phyloP scores from a whole-genome alignment of 139 green algal genomes.

The Volvox reticuliferus region DNA sequence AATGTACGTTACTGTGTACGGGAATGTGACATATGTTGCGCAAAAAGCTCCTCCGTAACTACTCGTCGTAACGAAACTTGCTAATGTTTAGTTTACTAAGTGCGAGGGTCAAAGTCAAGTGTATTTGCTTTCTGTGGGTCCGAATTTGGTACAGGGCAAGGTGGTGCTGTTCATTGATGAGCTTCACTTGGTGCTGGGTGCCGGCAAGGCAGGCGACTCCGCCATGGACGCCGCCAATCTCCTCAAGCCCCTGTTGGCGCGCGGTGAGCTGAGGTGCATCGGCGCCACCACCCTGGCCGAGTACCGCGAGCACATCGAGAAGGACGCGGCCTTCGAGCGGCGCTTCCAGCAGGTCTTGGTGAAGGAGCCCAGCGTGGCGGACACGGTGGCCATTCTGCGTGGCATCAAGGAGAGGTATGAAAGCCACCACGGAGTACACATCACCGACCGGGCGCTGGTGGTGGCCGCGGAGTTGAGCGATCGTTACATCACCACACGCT shows the following conservation, averaged over 20 bases:
- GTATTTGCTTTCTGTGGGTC: too few relatives aligned
- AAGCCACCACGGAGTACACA: constrained; percentile 74
- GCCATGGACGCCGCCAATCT: constrained; percentile 96
- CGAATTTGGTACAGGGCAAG: constrained; percentile 49
- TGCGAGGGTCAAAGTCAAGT: too few relatives aligned
- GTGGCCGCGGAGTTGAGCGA: constrained; percentile 72
- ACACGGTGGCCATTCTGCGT: constrained; percentile 95
- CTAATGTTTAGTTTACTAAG: too few relatives aligned
- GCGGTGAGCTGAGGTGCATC: constrained; percentile 96
- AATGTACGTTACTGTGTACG: too few relatives aligned
- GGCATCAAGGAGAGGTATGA: constrained; percentile 87
- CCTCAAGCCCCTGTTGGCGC: constrained; percentile 96
- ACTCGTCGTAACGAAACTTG: too few relatives aligned
- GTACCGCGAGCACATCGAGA: constrained; percentile 96
- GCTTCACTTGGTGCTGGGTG: constrained; percentile 63
- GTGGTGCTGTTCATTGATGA: constrained; percentile 93
- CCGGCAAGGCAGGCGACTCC: constrained; percentile 81
- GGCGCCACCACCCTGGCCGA: constrained; percentile 94
- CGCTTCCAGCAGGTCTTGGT: constrained; percentile 94
- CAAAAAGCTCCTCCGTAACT: too few relatives aligned
- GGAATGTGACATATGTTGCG: too few relatives aligned
- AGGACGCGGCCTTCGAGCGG: constrained; percentile 93
- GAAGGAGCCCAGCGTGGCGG: constrained; percentile 84
- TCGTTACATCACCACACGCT: constrained; percentile 77
- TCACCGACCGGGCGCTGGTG: constrained; percentile 73